Evolutionary conservation across 495 filamentous ascomycete genomes (phyloP), one percentile per base, ranked within the genome.

Genomic region (Lasiosphaeria miniovina): DNA sequence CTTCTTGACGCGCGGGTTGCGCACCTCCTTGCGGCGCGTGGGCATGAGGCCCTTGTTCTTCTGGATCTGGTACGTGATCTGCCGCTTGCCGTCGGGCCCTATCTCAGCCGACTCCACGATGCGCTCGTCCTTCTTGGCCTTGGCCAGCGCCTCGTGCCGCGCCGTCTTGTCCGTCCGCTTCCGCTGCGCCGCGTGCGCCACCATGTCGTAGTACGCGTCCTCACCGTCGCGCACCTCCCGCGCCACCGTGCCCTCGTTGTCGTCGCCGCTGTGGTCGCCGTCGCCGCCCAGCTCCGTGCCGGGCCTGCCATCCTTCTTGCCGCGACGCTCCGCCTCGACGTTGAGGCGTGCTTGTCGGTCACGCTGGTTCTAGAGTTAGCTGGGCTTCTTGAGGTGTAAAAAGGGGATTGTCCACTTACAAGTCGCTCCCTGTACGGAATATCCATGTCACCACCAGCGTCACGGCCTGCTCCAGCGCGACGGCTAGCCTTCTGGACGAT

Each of bases 1-100:
- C 89, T 97, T 98, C 88, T 98, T 98, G 56, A 98, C 92, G 36
- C 94, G 81, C 12, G 95, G 94, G 75, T 98, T 98, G 61, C 94
- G 81, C 51, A 89, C 85, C 55, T 94, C 90, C 83, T 98, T 97
- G 82, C 86, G 95, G 54, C 94, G 81, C 69, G 89, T 84, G 53
- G 93, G 89, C 63, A 90, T 85, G 63, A 98, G 78, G 36, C 95
- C 94, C 81, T 96, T 96, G 74, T 98, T 98, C 84, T 96, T 96
- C 81, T 91, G 80, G 69, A 98, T 98, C 70, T 86, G 82, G 75
- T 96, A 98, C 6, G 83, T 86, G 72, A 98, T 94, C 67, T 88
- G 87, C 50, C 95, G 82, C 78, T 96, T 96, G 53, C 91, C 93
- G 65, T 93, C 90, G 11, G 82, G 76, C 24, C 79, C 79, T 50